Base-by-base conservation (phyloP, 2,329 filamentous ascomycete species). In the Elsinoe arachidis region DNA sequence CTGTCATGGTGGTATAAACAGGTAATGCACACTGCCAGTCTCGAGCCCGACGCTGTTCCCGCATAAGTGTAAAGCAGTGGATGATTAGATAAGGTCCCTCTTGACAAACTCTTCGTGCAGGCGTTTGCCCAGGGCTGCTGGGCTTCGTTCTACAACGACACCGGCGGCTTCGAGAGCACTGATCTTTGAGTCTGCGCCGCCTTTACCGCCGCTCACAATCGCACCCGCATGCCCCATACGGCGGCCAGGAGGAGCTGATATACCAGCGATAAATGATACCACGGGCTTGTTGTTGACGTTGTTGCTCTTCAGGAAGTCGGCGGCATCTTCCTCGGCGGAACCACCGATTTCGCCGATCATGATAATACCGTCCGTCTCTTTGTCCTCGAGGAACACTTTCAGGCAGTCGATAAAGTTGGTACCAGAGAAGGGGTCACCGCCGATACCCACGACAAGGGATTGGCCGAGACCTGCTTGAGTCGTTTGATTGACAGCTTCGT, bases 381-480 rank as follows among this genome's bases (percentile, higher is more conserved):
- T 82, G 74, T 99, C 93, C 74, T 95, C 81, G 68, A 96, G 84
- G 84, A 99, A 99, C 72, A 97, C 90, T 72, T 89, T 88, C 67
- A 99, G 82, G 82, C 92, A 96, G 83, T 99, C 93, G 77, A 99
- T 97, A 81, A 97, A 99, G 84, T 96, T 97, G 76, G 93, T 97
- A 68, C 93, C 93, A 69, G 87, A 92, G 82, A 99, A 99, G 68
- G 93, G 93, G 78, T 99, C 93, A 78, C 93, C 93, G 63, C 93
- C 93, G 68, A 99, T 97, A 71, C 93, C 93, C 69, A 99, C 88
- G 69, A 99, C 93, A 68, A 99, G 89, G 33, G 91, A 96, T 81
- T 99, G 93, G 64, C 93, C 93, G 60, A 99, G 88, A 63, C 93
- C 93, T 67, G 90, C 87, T 80, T 93, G 88, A 65, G 93, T 97